Conservation (phyloP, 73 alveolate genomes). For the Paramecium biaurelia region DNA sequence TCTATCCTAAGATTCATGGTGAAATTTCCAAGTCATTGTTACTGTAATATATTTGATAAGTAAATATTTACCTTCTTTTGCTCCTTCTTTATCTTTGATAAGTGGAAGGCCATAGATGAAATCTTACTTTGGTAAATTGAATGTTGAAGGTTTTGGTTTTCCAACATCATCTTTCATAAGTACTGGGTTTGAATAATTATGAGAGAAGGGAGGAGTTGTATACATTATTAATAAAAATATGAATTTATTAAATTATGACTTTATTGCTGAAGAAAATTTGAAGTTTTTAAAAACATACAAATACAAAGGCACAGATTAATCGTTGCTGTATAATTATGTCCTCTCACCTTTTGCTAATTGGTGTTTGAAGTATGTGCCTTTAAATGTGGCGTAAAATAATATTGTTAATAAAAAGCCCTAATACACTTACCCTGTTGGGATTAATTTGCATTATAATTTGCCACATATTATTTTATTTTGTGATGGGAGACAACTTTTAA, state of each 20-base stretch:
- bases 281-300: conserved; percentile 3
- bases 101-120: conserved; percentile 82
- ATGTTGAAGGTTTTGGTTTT: conserved; percentile 76
- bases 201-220: conserved; percentile 11
- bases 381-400: not conserved
- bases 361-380: conserved; percentile 13
- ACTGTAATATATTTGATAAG: not conserved
- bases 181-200: conserved; percentile 67
- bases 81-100: conserved; percentile 83
- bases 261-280: not conserved
- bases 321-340: not conserved
- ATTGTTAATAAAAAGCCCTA: not conserved
- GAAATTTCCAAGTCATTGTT: conserved; percentile 77
- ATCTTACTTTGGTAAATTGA: conserved; percentile 77
- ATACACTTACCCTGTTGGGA: conserved; percentile 11
- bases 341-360: not conserved
- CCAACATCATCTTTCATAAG: conserved; percentile 90
- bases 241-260: conserved; percentile 3
- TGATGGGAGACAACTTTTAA: conserved; percentile 22
- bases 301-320: conserved; percentile 10
- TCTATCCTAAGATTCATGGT: conserved; percentile 68
- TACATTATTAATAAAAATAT: conserved; percentile 4
- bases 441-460: not conserved
- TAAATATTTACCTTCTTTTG: conserved; percentile 64
- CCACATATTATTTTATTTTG: not conserved